A percentile compares a stretch with the other conserved stretches of the same genome.
These are phyloP conservation scores for Phaeosphaeria sp. DNA, from an alignment of 2,329 filamentous ascomycete genomes.

Conservation along the genomic window DNA sequence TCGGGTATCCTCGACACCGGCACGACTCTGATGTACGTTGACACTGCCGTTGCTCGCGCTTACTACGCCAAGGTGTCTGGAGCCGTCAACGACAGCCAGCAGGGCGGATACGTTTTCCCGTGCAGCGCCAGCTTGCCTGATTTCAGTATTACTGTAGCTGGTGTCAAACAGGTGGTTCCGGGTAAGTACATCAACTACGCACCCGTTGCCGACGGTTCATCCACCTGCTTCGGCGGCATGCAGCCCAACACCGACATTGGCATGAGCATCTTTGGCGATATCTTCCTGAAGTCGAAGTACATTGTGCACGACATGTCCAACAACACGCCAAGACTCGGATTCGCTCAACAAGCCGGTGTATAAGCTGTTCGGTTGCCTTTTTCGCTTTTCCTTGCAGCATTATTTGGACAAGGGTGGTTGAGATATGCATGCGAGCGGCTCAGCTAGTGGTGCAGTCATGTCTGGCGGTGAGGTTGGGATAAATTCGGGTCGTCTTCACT, in stretches of 20 bases:
- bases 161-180: constrained; percentile 58
- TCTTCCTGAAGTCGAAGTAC: constrained; percentile 80
- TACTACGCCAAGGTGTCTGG: constrained; percentile 67
- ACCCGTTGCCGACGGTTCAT: constrained; percentile 46
- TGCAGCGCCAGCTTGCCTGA: constrained; percentile 60
- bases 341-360: constrained; percentile 49
- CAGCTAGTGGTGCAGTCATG: not conserved
- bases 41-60: constrained; percentile 57
- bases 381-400: not conserved
- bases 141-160: constrained; percentile 60
- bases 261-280: constrained; percentile 75
- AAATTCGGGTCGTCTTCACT: not conserved
- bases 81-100: constrained; percentile 53
- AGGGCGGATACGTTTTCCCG: constrained; percentile 64
- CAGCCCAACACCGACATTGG: constrained; percentile 67
- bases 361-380: constrained; percentile 5
- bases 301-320: constrained; percentile 62
- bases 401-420: not conserved
- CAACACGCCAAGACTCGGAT: constrained; percentile 50
- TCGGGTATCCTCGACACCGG: constrained; percentile 72
- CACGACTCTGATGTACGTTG: constrained; percentile 69
- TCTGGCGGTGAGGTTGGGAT: not conserved
- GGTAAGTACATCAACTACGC: constrained; percentile 64
- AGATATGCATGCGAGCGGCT: not conserved
- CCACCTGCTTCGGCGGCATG: constrained; percentile 75